Percentiles rank a stretch among this genome's conserved stretches.
These are phyloP conservation scores for Leccinum colubrinum DNA, from an alignment of 1,284 basidiomycete species.

Conservation along the genomic window DNA sequence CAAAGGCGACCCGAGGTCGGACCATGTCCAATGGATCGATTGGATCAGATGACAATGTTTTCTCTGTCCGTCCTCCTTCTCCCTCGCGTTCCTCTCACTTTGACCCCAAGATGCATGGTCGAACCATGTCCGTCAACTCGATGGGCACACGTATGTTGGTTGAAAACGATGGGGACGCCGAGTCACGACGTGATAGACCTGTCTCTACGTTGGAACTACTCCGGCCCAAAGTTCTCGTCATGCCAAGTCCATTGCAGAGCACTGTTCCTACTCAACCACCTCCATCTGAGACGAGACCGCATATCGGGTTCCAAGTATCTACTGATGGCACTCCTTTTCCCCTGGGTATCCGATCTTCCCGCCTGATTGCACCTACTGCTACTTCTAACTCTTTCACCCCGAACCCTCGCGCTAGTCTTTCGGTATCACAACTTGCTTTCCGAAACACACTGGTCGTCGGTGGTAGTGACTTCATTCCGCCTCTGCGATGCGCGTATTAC, in stretches of 20 bases:
- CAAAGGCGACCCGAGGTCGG: constrained; percentile 36
- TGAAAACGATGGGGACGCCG: constrained; percentile 52
- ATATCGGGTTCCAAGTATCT: constrained; percentile 61
- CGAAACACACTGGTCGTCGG: constrained; percentile 69
- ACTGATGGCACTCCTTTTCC: constrained; percentile 70
- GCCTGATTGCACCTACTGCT: constrained; percentile 44
- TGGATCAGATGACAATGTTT: constrained; percentile 54
- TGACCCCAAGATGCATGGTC: constrained; percentile 66
- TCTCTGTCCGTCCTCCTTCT: constrained; percentile 58
- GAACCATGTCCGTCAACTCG: constrained; percentile 65
- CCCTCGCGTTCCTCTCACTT: constrained; percentile 63
- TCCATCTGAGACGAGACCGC: constrained; percentile 33
- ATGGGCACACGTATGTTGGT: constrained; percentile 60
- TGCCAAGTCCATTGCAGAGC: constrained; percentile 78
- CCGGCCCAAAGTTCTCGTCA: constrained; percentile 79
- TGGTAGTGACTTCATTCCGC: too few relatives aligned
- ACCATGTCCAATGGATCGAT: constrained; percentile 41
- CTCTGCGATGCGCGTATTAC: too few relatives aligned
- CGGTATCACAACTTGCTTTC: constrained; percentile 77
- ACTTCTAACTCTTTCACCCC: constrained; percentile 70
- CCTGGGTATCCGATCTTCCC: constrained; percentile 58
- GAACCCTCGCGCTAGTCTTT: constrained; percentile 69
- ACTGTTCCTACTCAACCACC: constrained; percentile 33
- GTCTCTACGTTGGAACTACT: constrained; percentile 71
- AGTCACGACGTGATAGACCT: constrained; percentile 47